Conservation (phyloP, 805 yeast species). For the Ogataea allantospora region DNA sequence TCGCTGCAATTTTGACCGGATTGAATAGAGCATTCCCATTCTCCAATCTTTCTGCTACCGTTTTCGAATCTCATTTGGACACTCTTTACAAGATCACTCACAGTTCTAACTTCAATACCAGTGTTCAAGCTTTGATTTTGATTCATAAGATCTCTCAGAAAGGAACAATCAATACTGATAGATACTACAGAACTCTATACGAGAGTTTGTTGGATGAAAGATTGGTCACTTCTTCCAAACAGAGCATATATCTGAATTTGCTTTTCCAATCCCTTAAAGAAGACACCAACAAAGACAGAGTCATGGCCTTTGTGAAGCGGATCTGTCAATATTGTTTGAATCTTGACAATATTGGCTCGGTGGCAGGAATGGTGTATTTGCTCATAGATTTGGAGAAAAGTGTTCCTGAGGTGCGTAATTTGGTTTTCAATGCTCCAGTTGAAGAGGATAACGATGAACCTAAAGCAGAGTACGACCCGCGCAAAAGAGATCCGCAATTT, state of each 20-base stretch:
- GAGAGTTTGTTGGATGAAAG: constrained; percentile 87
- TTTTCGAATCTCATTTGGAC: constrained; percentile 73
- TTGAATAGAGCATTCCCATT: constrained; percentile 95
- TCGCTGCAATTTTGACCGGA: constrained; percentile 91
- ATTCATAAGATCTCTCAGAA: constrained; percentile 63
- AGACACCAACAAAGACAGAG: constrained; percentile 63
- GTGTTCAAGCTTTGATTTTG: constrained; percentile 86
- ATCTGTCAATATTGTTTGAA: constrained; percentile 78
- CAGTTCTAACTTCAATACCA: constrained; percentile 89
- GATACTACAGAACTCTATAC: constrained; percentile 79
- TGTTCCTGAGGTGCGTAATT: constrained; percentile 64
- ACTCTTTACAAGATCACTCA: constrained; percentile 89
- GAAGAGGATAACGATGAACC: constrained; percentile 34
- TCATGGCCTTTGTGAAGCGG: constrained; percentile 88
- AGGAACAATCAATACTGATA: constrained; percentile 46
- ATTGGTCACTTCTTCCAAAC: constrained; percentile 82
- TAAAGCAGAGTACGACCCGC: constrained; percentile 61
- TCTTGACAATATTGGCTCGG: constrained; percentile 87
- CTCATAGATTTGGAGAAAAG: constrained; percentile 64
- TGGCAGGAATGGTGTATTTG: constrained; percentile 77
- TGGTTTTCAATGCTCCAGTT: constrained; percentile 53
- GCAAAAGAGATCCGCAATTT: constrained; percentile 87
- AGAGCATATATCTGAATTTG: constrained; percentile 85
- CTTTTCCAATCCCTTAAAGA: constrained; percentile 78
- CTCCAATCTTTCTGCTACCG: constrained; percentile 67